phyloP scores from a whole-genome alignment of 352 stramenopile species.

The Albugo candida region DNA sequence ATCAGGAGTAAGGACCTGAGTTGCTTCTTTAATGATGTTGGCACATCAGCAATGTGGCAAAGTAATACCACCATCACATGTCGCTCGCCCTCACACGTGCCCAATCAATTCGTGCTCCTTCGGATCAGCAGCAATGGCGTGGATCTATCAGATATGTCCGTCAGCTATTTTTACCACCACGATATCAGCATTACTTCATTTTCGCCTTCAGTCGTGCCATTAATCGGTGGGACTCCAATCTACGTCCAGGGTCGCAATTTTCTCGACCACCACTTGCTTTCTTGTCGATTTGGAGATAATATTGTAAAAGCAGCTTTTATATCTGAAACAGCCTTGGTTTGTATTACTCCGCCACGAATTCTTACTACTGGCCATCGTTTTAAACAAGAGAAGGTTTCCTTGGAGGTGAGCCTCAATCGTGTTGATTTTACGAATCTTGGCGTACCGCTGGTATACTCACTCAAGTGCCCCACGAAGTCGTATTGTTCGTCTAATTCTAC shows the following conservation, averaged over 20 bases:
- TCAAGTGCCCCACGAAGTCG: constrained; percentile 26
- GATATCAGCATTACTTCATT: constrained; percentile 71
- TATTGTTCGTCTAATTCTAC: constrained; percentile 29
- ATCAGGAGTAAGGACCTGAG: constrained; percentile 25
- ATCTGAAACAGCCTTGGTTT: constrained; percentile 47
- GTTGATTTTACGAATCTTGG: constrained; percentile 63
- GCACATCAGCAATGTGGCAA: constrained; percentile 23
- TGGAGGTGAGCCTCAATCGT: constrained; percentile 78
- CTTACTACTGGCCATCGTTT: constrained; percentile 16
- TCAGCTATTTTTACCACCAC: constrained; percentile 60
- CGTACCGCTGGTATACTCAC: constrained; percentile 54
- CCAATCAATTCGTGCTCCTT: constrained; percentile 36
- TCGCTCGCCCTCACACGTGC: constrained; percentile 24
- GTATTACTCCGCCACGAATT: constrained; percentile 44
- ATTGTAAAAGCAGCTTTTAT: constrained; percentile 62
- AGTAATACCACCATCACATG: constrained; percentile 32
- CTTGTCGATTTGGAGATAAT: constrained; percentile 73
- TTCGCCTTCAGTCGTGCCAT: constrained; percentile 45
- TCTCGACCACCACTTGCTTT: constrained; percentile 70
- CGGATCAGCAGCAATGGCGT: constrained; percentile 67
- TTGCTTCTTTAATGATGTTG: constrained; percentile 26
- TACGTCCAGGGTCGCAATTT: constrained; percentile 91
- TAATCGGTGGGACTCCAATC: constrained; percentile 60
- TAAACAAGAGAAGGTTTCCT: constrained; percentile 22
- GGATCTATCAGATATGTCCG: constrained; percentile 23